Conservation (phyloP, 345 rosid species). For the Conringia planisiliqua region DNA sequence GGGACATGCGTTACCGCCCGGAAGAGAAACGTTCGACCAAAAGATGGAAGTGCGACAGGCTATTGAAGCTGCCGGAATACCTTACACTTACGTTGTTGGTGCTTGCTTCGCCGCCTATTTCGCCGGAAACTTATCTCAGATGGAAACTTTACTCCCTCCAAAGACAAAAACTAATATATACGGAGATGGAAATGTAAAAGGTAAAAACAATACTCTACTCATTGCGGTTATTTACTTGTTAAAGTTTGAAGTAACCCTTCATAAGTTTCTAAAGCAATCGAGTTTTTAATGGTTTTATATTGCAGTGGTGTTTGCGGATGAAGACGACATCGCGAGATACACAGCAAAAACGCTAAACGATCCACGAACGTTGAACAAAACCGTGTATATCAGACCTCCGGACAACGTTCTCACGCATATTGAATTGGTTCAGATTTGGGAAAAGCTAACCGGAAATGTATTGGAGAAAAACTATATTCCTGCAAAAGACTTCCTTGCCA, state of each 20-base stretch:
- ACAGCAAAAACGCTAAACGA: slow-evolving; percentile 65
- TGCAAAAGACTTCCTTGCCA: slow-evolving; percentile 51
- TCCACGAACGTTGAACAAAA: slow-evolving; percentile 63
- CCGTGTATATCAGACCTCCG: slow-evolving; percentile 52
- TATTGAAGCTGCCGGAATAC: slow-evolving; percentile 71
- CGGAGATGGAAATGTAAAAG: slow-evolving; percentile 76
- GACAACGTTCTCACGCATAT: slow-evolving; percentile 57
- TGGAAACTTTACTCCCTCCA: slow-evolving; percentile 64
- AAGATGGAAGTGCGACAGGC: slow-evolving; percentile 77
- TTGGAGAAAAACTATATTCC: slow-evolving; percentile 46
- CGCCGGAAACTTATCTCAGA: slow-evolving; percentile 64
- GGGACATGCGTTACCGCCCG: slow-evolving; percentile 74
- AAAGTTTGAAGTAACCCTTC: neutral
- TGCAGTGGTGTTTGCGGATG: slow-evolving; percentile 58
- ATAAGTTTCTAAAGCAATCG: neutral
- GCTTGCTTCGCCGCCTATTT: slow-evolving; percentile 85
- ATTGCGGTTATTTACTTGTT: neutral
- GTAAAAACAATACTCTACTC: slow-evolving; percentile 30
- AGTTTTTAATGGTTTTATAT: neutral
- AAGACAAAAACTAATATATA: slow-evolving; percentile 44
- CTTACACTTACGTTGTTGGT: slow-evolving; percentile 65
- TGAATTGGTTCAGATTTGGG: slow-evolving; percentile 66
- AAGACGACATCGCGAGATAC: slow-evolving; percentile 65
- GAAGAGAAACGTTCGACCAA: slow-evolving; percentile 72
- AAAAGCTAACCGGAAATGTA: slow-evolving; percentile 47